Percentiles rank a stretch among this genome's conserved stretches.
phyloP scores from a whole-genome alignment of 192 early-diverging fungal species.

The Coemansia sp. region DNA sequence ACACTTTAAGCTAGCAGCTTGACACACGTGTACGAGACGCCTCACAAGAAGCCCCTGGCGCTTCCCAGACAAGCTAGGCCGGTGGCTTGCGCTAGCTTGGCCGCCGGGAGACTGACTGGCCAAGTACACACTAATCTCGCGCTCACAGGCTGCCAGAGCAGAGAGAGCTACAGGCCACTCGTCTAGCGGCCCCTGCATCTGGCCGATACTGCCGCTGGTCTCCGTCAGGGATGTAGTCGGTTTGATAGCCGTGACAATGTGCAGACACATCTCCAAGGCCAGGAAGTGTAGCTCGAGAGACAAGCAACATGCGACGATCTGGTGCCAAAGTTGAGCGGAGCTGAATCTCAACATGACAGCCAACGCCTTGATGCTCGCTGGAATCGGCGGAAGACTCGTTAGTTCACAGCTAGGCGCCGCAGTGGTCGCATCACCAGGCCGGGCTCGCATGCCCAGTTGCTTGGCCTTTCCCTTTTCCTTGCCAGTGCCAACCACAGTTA shows the following conservation, averaged over 20 bases:
- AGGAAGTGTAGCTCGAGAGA: conserved; percentile 8
- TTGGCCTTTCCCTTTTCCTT: conserved; percentile 25
- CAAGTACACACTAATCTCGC: conserved; percentile 12
- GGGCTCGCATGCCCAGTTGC: not conserved
- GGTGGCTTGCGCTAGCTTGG: not conserved
- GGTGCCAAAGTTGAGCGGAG: conserved; percentile 15
- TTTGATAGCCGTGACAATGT: conserved; percentile 14
- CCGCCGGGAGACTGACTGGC: conserved; percentile 1
- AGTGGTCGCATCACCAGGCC: not conserved
- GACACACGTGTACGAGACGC: conserved; percentile 16
- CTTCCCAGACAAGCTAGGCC: not conserved
- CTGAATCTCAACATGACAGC: conserved; percentile 34
- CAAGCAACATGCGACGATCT: conserved; percentile 16
- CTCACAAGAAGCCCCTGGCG: conserved; percentile 24
- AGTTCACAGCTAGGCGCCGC: conserved; percentile 1
- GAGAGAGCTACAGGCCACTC: conserved; percentile 16
- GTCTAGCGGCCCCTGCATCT: not conserved
- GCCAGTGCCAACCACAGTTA: not conserved
- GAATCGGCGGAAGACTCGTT: conserved; percentile 19
- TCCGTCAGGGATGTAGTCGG: not conserved
- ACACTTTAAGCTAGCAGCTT: conserved; percentile 24
- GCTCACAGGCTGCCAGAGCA: conserved; percentile 30
- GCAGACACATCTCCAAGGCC: conserved; percentile 41
- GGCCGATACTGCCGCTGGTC: not conserved
- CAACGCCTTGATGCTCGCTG: conserved; percentile 22